phyloP scores from a whole-genome alignment of 163 green algal genomes.

The Prototheca wickerhamii region DNA sequence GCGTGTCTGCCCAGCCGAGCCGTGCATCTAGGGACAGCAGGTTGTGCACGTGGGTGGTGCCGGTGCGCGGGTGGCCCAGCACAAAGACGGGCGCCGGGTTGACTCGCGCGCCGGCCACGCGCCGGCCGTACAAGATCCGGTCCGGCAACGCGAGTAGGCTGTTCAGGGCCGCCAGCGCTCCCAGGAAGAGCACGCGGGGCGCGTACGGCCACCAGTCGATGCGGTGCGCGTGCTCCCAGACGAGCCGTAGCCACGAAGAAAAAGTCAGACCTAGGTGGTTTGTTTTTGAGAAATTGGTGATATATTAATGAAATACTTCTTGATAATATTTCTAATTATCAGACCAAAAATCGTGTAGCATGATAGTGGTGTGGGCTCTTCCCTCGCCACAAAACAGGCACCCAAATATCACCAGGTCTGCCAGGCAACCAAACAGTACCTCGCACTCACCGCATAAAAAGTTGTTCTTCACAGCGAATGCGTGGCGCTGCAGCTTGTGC shows the following conservation, averaged over 20 bases:
- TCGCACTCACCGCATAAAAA: background rate
- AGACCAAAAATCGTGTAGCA: background rate
- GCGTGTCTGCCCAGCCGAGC: constrained; percentile 49
- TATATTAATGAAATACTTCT: background rate
- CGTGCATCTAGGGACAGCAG: constrained; percentile 40
- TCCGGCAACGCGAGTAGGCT: constrained; percentile 28
- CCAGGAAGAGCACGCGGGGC: constrained; percentile 42
- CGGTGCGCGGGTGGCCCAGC: constrained; percentile 44
- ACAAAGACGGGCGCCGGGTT: constrained; percentile 47
- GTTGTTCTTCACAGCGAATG: background rate
- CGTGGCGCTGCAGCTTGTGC: background rate
- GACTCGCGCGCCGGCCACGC: constrained; percentile 22
- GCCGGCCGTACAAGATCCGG: constrained; percentile 18
- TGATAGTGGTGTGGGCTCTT: background rate
- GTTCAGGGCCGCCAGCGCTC: constrained; percentile 35
- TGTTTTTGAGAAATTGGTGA: background rate
- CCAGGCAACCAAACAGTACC: background rate
- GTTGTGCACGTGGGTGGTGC: constrained; percentile 71
- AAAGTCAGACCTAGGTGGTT: constrained; percentile 32
- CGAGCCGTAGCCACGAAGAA: constrained; percentile 19
- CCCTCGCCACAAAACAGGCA: background rate
- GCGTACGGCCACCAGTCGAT: constrained; percentile 39
- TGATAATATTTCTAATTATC: background rate
- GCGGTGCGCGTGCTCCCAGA: constrained; percentile 14
- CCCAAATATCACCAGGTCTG: background rate